These are phyloP conservation scores for Panicum miliaceum DNA, from an alignment of 176 grass and related monocot genomes.

Conservation along the genomic window DNA sequence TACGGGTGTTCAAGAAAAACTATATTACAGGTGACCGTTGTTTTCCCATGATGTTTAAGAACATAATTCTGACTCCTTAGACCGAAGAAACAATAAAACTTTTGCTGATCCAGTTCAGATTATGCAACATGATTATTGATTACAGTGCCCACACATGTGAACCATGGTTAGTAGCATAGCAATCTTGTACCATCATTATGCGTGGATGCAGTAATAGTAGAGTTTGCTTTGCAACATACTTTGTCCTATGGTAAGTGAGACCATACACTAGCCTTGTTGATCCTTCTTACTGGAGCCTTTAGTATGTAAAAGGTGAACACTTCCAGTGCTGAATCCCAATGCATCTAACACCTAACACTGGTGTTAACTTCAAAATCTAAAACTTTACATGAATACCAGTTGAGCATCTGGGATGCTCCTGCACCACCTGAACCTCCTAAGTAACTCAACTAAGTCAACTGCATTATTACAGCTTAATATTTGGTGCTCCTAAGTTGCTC, in stretches of 20 bases:
- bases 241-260: neutral
- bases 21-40: too few relatives aligned
- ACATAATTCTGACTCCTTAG: neutral
- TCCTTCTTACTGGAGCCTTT: neutral
- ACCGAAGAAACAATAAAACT: neutral
- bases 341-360: neutral
- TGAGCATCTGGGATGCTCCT: conserved; percentile 13
- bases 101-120: neutral
- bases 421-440: neutral
- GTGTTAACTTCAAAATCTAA: neutral
- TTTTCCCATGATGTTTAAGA: neutral
- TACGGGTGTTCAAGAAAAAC: too few relatives aligned
- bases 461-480: conserved; percentile 11
- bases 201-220: neutral
- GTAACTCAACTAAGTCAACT: neutral
- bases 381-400: neutral
- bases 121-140: neutral
- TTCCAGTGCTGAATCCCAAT: neutral
- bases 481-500: neutral
- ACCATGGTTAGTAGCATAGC: neutral
- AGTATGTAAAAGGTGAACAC: conserved; percentile 2
- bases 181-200: neutral
- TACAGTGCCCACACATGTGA: neutral
- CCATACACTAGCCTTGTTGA: neutral
- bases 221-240: neutral